Conservation (phyloP, 2,329 filamentous ascomycete species). For the Cordyceps militaris region DNA sequence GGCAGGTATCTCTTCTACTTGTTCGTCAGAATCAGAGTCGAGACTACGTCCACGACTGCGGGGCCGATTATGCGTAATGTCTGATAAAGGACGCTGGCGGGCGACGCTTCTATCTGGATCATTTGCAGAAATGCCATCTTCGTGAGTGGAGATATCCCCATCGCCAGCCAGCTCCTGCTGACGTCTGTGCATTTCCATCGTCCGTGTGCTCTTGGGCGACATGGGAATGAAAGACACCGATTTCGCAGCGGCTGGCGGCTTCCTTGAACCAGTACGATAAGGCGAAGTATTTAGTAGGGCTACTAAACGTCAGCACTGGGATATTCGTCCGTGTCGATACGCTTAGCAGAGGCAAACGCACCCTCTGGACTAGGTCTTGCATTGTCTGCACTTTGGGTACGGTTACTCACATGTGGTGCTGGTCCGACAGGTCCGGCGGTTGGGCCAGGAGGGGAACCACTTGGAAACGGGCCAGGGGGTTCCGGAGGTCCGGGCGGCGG, state of each 20-base stretch:
- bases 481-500: constrained; percentile 17
- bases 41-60: constrained; percentile 17
- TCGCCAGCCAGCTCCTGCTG: constrained; percentile 25
- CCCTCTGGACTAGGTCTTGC: constrained; percentile 25
- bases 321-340: not conserved
- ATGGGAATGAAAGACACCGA: constrained; percentile 42
- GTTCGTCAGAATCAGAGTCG: constrained; percentile 25
- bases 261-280: not conserved
- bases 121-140: constrained; percentile 17
- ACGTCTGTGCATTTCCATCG: constrained; percentile 35
- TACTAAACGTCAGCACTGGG: constrained; percentile 20
- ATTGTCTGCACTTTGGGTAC: constrained; percentile 23
- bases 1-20: constrained; percentile 39
- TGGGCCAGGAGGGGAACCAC: constrained; percentile 28
- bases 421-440: constrained; percentile 19
- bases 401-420: constrained; percentile 40
- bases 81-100: constrained; percentile 26
- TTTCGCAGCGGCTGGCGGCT: constrained; percentile 23
- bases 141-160: constrained; percentile 11
- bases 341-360: constrained; percentile 25
- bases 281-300: constrained; percentile 22
- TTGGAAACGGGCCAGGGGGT: constrained; percentile 22
- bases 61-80: constrained; percentile 27
- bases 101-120: constrained; percentile 17
- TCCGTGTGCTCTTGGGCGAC: constrained; percentile 42